Conservation (phyloP, 768 basidiomycete genomes). For the Tulasnella sp. region DNA sequence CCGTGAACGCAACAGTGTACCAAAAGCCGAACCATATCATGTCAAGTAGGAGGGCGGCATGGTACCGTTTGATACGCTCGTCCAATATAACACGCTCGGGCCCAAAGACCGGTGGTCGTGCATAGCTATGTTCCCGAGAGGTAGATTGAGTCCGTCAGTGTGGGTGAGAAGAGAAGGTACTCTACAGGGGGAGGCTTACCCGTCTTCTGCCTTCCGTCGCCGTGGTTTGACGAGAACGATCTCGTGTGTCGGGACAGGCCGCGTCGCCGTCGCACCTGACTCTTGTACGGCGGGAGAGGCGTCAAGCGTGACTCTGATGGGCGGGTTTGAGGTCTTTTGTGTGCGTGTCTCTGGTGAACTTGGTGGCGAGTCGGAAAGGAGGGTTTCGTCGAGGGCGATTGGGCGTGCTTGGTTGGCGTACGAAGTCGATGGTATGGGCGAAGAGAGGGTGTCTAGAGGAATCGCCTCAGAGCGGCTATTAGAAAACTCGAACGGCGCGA, state of each 20-base stretch:
- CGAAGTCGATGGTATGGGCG: no score
- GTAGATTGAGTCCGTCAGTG: not conserved
- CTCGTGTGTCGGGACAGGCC: constrained; percentile 15
- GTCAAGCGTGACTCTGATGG: no score
- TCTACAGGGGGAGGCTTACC: not conserved
- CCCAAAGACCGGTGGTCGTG: constrained; percentile 31
- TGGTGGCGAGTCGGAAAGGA: no score
- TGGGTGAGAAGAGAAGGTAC: not conserved
- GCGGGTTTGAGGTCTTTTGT: no score
- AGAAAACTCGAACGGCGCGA: no score
- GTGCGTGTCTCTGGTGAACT: no score
- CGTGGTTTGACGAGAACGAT: constrained; percentile 3
- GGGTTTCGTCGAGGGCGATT: no score
- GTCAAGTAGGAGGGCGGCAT: not conserved
- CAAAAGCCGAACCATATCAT: not conserved
- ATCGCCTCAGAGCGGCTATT: no score
- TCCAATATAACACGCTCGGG: constrained; percentile 31
- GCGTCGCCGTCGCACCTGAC: not conserved
- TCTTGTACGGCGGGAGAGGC: not conserved
- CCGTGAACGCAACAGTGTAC: constrained; percentile 4
- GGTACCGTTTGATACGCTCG: constrained; percentile 25
- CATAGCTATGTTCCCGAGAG: constrained; percentile 7
- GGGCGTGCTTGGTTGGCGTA: no score
- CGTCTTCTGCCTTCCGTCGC: not conserved
- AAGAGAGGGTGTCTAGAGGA: no score